phyloP scores from a whole-genome alignment of 2,329 filamentous ascomycete genomes.

The Acephala macrosclerotiorum region DNA sequence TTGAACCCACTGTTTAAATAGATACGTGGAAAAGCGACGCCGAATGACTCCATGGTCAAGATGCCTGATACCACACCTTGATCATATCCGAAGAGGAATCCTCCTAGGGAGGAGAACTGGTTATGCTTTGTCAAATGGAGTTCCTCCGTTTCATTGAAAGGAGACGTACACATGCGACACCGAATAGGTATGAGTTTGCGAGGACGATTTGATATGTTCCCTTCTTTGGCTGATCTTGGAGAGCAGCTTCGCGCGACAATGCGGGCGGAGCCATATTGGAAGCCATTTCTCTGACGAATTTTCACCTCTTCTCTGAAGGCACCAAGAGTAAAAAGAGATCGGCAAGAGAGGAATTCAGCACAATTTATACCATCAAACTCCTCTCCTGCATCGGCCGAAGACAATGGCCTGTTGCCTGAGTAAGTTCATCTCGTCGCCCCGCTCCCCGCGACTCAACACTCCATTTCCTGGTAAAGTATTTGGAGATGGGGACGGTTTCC shows the following conservation, averaged over 20 bases:
- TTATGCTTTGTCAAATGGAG: not conserved
- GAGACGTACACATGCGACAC: conserved; percentile 13
- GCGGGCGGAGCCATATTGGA: not conserved
- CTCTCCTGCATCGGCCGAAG: not conserved
- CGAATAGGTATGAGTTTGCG: conserved; percentile 20
- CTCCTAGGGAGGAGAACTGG: conserved; percentile 51
- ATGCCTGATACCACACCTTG: conserved; percentile 55
- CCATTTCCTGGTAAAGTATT: not conserved
- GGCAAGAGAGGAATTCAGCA: too few species aligned
- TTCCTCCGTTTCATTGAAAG: not conserved
- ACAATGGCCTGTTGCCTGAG: too few species aligned
- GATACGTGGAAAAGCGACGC: conserved; percentile 48
- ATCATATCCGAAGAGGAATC: conserved; percentile 55
- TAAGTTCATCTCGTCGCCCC: not conserved
- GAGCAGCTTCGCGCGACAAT: not conserved
- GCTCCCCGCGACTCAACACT: not conserved
- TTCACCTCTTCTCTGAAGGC: too few species aligned
- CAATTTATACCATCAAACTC: not conserved
- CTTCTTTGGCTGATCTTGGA: not conserved
- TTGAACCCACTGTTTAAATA: conserved; percentile 55
- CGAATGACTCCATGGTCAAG: conserved; percentile 54
- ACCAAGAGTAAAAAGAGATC: too few species aligned
- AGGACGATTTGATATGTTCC: conserved; percentile 9
- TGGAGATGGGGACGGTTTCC: not conserved
- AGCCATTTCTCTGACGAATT: not conserved